phyloP scores from a whole-genome alignment of 208 protist species.

The Crithidia acanthocephali region DNA sequence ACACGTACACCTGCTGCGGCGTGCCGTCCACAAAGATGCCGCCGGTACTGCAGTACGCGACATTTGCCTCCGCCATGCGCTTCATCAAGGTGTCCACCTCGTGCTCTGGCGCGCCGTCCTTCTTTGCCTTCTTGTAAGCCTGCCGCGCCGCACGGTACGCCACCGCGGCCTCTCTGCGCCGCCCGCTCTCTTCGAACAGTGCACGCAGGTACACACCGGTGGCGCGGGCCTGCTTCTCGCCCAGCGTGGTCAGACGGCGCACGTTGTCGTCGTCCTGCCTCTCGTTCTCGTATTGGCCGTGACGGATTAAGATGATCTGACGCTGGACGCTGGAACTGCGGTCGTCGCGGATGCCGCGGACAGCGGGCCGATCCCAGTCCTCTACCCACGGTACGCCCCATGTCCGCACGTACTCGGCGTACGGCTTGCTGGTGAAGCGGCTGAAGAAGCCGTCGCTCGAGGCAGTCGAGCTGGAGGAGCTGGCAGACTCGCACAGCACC shows the following conservation, averaged over 20 bases:
- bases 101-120: conserved; percentile 7
- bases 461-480: conserved; percentile 14
- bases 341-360: conserved; percentile 22
- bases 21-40: conserved; percentile 38
- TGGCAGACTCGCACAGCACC: conserved; percentile 31
- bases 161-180: conserved; percentile 10
- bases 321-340: conserved; percentile 32
- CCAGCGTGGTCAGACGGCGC: conserved; percentile 55
- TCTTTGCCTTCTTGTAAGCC: conserved; percentile 20
- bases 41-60: conserved; percentile 7
- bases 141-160: conserved; percentile 6
- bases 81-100: conserved; percentile 18
- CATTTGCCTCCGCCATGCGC: conserved; percentile 19
- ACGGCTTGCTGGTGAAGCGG: conserved; percentile 25
- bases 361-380: conserved; percentile 64
- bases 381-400: conserved; percentile 70
- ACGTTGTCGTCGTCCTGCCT: conserved; percentile 38
- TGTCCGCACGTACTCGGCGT: conserved; percentile 50
- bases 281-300: conserved; percentile 84
- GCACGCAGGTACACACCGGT: conserved; percentile 64
- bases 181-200: conserved; percentile 29
- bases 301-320: conserved; percentile 81
- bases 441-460: conserved; percentile 41
- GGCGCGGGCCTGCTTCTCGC: conserved; percentile 56
- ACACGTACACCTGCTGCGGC: conserved; percentile 52